Base-by-base conservation (phyloP, 805 yeast species). In the Spathaspora arborariae region DNA sequence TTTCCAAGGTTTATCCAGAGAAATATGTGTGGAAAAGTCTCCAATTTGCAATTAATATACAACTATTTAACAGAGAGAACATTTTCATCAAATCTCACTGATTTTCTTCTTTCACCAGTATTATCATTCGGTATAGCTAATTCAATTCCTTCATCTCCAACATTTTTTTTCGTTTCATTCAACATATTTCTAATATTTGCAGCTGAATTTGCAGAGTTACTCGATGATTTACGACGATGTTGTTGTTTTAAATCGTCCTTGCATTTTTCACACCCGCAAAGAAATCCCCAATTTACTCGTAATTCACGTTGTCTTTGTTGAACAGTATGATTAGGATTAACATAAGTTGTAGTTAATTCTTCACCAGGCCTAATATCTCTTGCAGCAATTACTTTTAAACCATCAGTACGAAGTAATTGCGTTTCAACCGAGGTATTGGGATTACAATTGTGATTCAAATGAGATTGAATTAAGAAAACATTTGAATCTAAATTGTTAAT, bases 281-380 rank as follows among this genome's bases (percentile, higher is more conserved):
- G 57, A 61, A 88, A 88, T 3, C 96, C 96, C 88, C 89, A 88
- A 55, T 84, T 83, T 10, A 81, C 80, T 48, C 91, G 65, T 42
- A 88, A 67, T 51, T 79, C 82, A 51, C 85, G 62, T 55, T 80
- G 81, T 51, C 96, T 75, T 48, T 82, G 80, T 40, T 74, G 78
- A 7, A 82, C 78, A 2, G 80, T 78, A 55, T 79, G 82, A 5
- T 68, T 60, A 1, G 90, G 88, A 54, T 85, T 80, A 1, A 87
- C 87, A 55, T 88, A 88, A 2, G 85, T 74, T 1, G 86, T 80
- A 0, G 79, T 67, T 36, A 88, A 71, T 58, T 88, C 94, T 53
- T 85, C 90, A 16, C 84, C 85, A 1, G 76, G 68, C 43, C 64
- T 64, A 36, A 88, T 80, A 40, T 77, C 80, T 42, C 79, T 69